A percentile compares a stretch with the other conserved stretches of the same genome.
phyloP scores from a whole-genome alignment of 306 rosid genomes.

The Aeschynomene evenia region DNA sequence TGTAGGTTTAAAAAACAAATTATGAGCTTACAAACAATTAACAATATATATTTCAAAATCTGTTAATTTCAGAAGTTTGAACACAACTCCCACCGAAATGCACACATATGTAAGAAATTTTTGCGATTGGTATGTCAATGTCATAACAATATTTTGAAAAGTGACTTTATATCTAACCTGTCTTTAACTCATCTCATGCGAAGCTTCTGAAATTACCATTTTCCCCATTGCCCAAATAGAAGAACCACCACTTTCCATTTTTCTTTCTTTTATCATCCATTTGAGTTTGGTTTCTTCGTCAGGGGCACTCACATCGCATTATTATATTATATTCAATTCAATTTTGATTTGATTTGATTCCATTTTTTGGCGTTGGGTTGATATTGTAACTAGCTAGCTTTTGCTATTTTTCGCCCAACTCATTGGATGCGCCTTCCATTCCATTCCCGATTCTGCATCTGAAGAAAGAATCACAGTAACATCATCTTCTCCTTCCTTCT shows the following conservation, averaged over 20 bases:
- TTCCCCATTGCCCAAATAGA: background rate
- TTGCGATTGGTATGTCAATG: background rate
- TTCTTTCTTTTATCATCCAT: background rate
- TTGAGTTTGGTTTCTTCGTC: constrained; percentile 30
- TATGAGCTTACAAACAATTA: background rate
- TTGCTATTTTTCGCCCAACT: background rate
- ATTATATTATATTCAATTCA: background rate
- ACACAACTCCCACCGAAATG: background rate
- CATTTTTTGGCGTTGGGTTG: constrained; percentile 26
- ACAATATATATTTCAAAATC: background rate
- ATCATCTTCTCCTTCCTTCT: background rate
- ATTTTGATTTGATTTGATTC: background rate
- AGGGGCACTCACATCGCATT: background rate
- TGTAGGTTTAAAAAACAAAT: background rate
- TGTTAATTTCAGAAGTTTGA: background rate
- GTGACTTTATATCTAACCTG: constrained; percentile 22
- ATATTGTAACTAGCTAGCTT: background rate
- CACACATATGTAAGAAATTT: background rate
- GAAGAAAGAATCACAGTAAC: background rate
- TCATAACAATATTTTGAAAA: constrained; percentile 5
- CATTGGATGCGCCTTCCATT: constrained; percentile 41
- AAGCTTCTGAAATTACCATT: constrained; percentile 14
- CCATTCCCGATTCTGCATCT: no score
- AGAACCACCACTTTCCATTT: constrained; percentile 22
- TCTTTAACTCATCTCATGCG: background rate